Base-by-base conservation (phyloP, 1,139 yeast species). In the Candida freyschussii region DNA sequence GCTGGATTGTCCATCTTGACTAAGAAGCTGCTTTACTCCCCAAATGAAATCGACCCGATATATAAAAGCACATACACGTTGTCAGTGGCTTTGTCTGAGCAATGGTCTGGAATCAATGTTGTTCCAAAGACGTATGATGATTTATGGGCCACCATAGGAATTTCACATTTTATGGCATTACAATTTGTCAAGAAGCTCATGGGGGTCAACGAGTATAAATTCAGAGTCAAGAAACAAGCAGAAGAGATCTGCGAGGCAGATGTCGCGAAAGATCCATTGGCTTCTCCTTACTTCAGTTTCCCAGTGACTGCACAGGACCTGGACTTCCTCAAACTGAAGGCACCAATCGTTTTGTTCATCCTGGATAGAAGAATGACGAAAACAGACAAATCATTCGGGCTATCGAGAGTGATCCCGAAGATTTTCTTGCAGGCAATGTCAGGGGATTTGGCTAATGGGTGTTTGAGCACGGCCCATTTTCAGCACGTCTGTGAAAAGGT, bases 81-180 rank as follows among this genome's bases (percentile, higher is more conserved):
- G 7, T 69, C 91, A 2, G 72, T 76, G 37, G 76, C 86, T 0
- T 59, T 93, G 22, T 84, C 98, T 0, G 69, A 75, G 6, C 98
- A 93, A 55, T 93, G 97, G 95, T 74, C 95, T 1, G 96, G 97
- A 7, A 80, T 93, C 23, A 86, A 86, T 54, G 85, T 93, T 19
- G 80, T 86, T 1, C 96, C 98, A 0, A 74, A 73, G 40, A 69
- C 78, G 1, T 74, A 80, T 56, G 77, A 83, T 47, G 96, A 91
- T 56, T 50, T 84, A n/a, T 93, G 99, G 98, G 76, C 91, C 41
- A 82, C 91, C 2, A 62, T 83, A 20, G 98, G 97, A 5, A 78
- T 93, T 38, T 75, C 95, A 0, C 73, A 77, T 27, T 91, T 69
- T 55, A 91, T 93, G 95, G 72, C 93, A 0, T 67, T 75, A 20